Percentiles rank a stretch among this genome's conserved stretches.
phyloP scores from a whole-genome alignment of 495 filamentous ascomycete species.

The Penicillium daleae region DNA sequence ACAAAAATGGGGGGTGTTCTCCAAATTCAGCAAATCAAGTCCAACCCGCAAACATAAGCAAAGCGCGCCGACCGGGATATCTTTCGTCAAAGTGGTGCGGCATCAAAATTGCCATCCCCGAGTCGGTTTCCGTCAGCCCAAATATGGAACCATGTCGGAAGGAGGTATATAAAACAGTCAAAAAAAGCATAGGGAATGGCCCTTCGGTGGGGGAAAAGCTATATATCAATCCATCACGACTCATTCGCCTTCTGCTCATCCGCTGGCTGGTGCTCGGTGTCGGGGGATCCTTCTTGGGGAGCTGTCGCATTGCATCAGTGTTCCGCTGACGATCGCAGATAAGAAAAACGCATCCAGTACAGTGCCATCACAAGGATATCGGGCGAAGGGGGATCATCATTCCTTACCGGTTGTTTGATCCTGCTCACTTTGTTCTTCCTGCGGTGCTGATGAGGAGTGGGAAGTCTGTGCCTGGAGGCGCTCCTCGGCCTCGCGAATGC shows the following conservation, averaged over 20 bases:
- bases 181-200: slow-evolving; percentile 2
- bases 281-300: slow-evolving; percentile 11
- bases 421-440: slow-evolving; percentile 15
- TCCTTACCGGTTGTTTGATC: slow-evolving; percentile 32
- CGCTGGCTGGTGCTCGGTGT: slow-evolving; percentile 11
- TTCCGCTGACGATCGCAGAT: neutral
- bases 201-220: neutral
- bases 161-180: slow-evolving; percentile 7
- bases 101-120: neutral
- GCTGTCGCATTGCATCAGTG: slow-evolving; percentile 17
- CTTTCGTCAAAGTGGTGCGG: neutral
- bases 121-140: neutral
- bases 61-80: slow-evolving; percentile 16
- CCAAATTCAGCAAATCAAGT: neutral
- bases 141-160: slow-evolving; percentile 5
- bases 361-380: slow-evolving; percentile 19
- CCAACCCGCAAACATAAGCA: neutral
- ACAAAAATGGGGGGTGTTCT: slow-evolving; percentile 8
- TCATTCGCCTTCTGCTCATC: slow-evolving; percentile 9
- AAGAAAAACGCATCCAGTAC: neutral
- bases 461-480: slow-evolving; percentile 61
- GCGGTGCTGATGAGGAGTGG: slow-evolving; percentile 5
- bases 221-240: slow-evolving; percentile 6
- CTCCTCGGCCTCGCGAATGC: slow-evolving; percentile 82
- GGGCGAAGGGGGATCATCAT: no score